Evolutionary conservation across 208 protist genomes (phyloP), one percentile per base, ranked within the genome.

Genomic region (Trypanosoma conorhini): DNA sequence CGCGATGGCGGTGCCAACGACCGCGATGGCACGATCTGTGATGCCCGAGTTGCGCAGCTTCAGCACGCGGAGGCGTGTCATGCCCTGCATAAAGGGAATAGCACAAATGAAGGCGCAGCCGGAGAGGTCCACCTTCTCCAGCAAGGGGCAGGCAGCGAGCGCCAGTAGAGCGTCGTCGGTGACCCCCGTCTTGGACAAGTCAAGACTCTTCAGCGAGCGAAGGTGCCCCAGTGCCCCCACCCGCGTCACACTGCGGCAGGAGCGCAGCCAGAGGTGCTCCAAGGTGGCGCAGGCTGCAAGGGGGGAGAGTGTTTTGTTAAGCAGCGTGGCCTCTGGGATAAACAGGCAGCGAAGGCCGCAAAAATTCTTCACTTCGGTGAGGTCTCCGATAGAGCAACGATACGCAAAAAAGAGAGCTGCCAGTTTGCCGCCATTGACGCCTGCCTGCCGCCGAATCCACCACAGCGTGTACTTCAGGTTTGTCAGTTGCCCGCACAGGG

Each of bases 71-170:
- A 86, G 74, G 21, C 38, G 38, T 26, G 64, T 54, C 64, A 77
- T 71, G 38, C 59, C n/a, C n/a, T 55, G 52, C 50, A 86, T 60
- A 33, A 70, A 65, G 8, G 77, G 78, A 55, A 86, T 44, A 12
- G 70, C 65, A 28, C 50, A 54, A 22, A 77, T 50, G 13, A 64
- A 60, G 17, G 15, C 17, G 40, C 81, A 86, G 0, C 76, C 67
- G 21, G 81, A 74, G 31, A 86, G 69, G 65, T 78, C 69, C 60
- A 86, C 33, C 54, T 66, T 72, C 38, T 70, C 74, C n/a, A 86
- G 46, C 31, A 46, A 38, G 46, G 55, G 70, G 51, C 76, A 82
- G 44, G 40, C 48, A 5, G 55, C 51, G 5, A 86, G 70, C 38
- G 65, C 76, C 19, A 22, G 57, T 13, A 86, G 51, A 2, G 71